A percentile compares a stretch with the other conserved stretches of the same genome.
These are phyloP conservation scores for Poteriospumella lacustris DNA, from an alignment of 108 stramenopile genomes.

Conservation along the genomic window DNA sequence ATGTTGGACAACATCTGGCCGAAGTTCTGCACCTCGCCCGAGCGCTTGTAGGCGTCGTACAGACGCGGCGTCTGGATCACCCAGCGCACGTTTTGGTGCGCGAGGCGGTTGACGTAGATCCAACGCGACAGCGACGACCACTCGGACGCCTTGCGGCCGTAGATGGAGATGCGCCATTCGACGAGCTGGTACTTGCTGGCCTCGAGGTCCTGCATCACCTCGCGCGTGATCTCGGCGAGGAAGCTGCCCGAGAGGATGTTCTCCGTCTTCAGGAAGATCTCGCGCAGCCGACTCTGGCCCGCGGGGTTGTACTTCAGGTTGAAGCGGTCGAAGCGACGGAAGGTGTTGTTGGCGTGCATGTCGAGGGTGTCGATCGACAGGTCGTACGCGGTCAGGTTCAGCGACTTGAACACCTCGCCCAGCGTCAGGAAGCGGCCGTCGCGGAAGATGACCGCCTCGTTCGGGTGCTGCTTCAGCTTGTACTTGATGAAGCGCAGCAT, in stretches of 20 bases:
- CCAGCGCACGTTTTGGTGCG: slow-evolving; percentile 92
- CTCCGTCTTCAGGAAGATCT: slow-evolving; percentile 95
- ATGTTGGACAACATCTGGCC: slow-evolving; percentile 90
- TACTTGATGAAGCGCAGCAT: slow-evolving; percentile 92
- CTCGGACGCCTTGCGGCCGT: slow-evolving; percentile 86
- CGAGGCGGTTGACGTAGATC: slow-evolving; percentile 56
- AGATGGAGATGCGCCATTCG: slow-evolving; percentile 90
- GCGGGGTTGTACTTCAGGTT: slow-evolving; percentile 97
- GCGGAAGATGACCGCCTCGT: slow-evolving; percentile 58
- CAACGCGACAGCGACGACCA: slow-evolving; percentile 79
- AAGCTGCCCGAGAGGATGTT: slow-evolving; percentile 69
- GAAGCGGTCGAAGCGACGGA: slow-evolving; percentile 98
- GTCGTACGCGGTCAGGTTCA: slow-evolving; percentile 89
- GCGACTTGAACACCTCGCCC: slow-evolving; percentile 57
- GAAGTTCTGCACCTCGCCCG: slow-evolving; percentile 49
- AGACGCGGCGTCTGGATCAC: slow-evolving; percentile 72
- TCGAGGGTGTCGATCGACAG: slow-evolving; percentile 97
- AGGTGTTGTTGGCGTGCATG: slow-evolving; percentile 96
- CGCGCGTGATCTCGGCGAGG: slow-evolving; percentile 89
- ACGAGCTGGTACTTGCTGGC: slow-evolving; percentile 75
- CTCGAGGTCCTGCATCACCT: slow-evolving; percentile 76
- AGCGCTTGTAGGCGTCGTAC: background rate
- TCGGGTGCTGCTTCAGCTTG: slow-evolving; percentile 68
- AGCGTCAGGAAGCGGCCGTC: slow-evolving; percentile 59
- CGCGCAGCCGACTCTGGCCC: slow-evolving; percentile 88